Base-by-base conservation (phyloP, 768 basidiomycete species). In the Mycena rosella region DNA sequence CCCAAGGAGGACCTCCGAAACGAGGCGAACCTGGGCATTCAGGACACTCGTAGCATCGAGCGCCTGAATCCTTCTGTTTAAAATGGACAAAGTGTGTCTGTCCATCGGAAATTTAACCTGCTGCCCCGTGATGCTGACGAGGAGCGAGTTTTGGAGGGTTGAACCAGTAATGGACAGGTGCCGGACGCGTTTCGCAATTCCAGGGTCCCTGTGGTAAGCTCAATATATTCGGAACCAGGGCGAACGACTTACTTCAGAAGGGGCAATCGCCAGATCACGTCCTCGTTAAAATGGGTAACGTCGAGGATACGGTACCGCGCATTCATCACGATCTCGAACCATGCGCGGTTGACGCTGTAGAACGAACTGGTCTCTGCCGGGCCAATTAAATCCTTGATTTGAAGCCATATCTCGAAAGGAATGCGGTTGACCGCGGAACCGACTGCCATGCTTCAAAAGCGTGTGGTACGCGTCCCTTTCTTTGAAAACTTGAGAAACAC, bases 341-440 rank as follows among this genome's bases (percentile, higher is more conserved):
- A 69, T 5, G 42, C 29, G 18, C 64, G 59, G 42, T 72, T 72
- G 60, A 72, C 53, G 17, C 68, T 60, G 52, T 72, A 72, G 2
- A 66, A 55, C 24, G 42, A 42, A 17, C 26, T 22, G 15, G 59
- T 51, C 14, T 69, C 42, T 3, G 26, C 30, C 1, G 56, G 52
- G 3, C 49, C 60, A 1, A 72, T 22, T 32, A 69, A 58, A 30
- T 63, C 58, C 17, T 40, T 52, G 52, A 72, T 63, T 26, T 67
- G 64, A 4, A 69, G 71, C 71, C 71, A 72, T 3, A 69, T 69
- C 34, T 72, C 71, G 44, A 62, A 69, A 18, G 71, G 71, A 27
- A 72, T 27, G 26, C 67, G 48, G 40, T 54, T 59, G 44, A 42
- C 59, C 47, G 65, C 59, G 26, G 40, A 24, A 17, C 17, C 32